Conservation (phyloP, 83 land plant genomes). For the Larix sibirica region DNA sequence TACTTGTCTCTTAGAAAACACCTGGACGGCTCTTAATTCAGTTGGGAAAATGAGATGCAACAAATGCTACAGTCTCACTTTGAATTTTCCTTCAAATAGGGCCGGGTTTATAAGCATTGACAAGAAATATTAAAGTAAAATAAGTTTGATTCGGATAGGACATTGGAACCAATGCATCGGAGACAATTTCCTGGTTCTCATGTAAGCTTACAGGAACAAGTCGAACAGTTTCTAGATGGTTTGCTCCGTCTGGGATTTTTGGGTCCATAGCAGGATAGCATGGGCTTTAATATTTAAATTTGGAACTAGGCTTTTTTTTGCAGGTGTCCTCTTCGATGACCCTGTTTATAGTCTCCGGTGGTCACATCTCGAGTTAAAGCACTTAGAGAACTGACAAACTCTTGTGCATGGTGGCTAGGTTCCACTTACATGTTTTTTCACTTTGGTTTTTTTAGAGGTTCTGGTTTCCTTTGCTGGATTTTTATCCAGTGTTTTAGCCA, state of each 20-base stretch:
- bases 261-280: neutral
- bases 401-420: conserved; percentile 6
- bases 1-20: conserved; percentile 4
- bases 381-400: neutral
- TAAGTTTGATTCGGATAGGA: neutral
- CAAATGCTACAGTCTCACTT: neutral
- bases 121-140: neutral
- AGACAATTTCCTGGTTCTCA: neutral
- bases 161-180: conserved; percentile 10
- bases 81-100: neutral
- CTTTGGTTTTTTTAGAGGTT: conserved; percentile 18
- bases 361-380: neutral
- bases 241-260: neutral
- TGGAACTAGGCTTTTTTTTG: conserved; percentile 11
- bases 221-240: neutral
- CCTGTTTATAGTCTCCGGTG: conserved; percentile 12
- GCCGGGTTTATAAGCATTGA: neutral
- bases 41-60: neutral
- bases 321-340: conserved; percentile 10
- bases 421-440: conserved; percentile 12
- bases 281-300: neutral
- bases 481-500: neutral
- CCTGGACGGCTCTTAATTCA: too few relatives aligned
- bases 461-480: conserved; percentile 4
- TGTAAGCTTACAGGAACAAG: neutral